Conservation (phyloP, 2,329 filamentous ascomycete genomes). For the Ophiostoma sp. region DNA sequence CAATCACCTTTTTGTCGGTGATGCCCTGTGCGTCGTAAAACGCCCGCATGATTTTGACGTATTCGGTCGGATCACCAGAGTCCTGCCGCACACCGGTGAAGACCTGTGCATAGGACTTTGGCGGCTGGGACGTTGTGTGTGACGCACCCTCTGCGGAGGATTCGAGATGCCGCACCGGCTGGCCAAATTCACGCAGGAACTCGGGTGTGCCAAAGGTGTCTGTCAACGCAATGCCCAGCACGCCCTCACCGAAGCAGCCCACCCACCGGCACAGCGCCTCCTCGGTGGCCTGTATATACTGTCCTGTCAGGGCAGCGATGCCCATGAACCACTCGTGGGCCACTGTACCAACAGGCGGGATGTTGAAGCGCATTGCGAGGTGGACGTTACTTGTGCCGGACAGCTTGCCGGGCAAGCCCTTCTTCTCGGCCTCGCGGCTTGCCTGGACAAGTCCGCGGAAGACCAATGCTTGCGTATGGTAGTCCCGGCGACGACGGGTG, state of each 20-base stretch:
- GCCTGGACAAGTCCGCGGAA: constrained; percentile 80
- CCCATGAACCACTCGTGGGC: constrained; percentile 99
- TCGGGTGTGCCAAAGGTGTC: constrained; percentile 92
- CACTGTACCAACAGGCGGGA: constrained; percentile 77
- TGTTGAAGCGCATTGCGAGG: constrained; percentile 85
- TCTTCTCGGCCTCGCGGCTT: constrained; percentile 60
- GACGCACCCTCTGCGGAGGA: background rate
- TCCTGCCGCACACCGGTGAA: constrained; percentile 86
- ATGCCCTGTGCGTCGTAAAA: constrained; percentile 77
- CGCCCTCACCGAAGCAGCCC: constrained; percentile 77
- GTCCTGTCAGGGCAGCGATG: constrained; percentile 80
- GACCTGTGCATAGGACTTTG: constrained; percentile 68
- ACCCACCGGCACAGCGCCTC: constrained; percentile 83
- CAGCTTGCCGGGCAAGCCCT: constrained; percentile 65
- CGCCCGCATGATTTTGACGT: constrained; percentile 68
- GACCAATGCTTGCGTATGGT: constrained; percentile 89
- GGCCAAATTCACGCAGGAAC: constrained; percentile 79
- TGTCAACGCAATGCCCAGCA: constrained; percentile 82
- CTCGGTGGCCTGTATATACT: constrained; percentile 82
- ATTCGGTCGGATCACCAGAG: constrained; percentile 76
- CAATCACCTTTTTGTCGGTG: constrained; percentile 75
- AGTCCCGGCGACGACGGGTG: constrained; percentile 80
- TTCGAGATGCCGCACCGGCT: constrained; percentile 48
- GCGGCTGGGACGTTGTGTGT: constrained; percentile 15
- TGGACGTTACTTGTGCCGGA: constrained; percentile 95